Evolutionary conservation across 2,329 filamentous ascomycete species (phyloP).

Genomic region (Whalleya microplaca): DNA sequence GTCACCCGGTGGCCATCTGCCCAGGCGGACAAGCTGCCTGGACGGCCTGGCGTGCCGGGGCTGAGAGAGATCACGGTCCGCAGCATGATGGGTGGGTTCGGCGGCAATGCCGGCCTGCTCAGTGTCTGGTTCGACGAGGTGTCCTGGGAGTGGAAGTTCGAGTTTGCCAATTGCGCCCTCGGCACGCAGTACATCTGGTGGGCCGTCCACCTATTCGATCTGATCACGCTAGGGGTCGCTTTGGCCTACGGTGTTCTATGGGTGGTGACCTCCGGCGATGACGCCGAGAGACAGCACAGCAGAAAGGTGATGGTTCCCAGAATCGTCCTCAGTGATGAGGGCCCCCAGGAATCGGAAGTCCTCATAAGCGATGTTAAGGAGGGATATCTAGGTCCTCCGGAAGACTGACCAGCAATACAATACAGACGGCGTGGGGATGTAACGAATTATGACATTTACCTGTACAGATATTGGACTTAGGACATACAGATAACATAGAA

Average conservation of each 20-base stretch:
- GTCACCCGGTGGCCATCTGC: conserved; percentile 53
- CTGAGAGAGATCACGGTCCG: conserved; percentile 90
- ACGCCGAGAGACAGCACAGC: conserved; percentile 21
- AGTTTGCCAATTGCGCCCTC: conserved; percentile 76
- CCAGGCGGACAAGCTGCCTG: conserved; percentile 44
- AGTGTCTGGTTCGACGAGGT: conserved; percentile 85
- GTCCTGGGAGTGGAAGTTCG: conserved; percentile 76
- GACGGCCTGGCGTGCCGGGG: conserved; percentile 56
- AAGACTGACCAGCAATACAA: conserved; percentile 1
- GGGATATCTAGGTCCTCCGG: conserved; percentile 13
- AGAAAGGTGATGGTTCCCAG: conserved; percentile 2
- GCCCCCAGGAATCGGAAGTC: neutral
- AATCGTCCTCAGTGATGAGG: neutral
- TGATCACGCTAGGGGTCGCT: conserved; percentile 47
- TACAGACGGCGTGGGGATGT: conserved; percentile 4
- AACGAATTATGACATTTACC: conserved; percentile 20
- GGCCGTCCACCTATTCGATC: conserved; percentile 77
- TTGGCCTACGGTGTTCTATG: conserved; percentile 33
- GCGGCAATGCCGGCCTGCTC: conserved; percentile 87
- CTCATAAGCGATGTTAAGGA: conserved; percentile 19
- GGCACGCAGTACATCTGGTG: conserved; percentile 95
- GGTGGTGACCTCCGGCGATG: conserved; percentile 19
- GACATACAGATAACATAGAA: conserved; percentile 10
- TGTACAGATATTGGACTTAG: conserved; percentile 20
- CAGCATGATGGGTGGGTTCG: conserved; percentile 98